Evolutionary conservation across 2,329 filamentous ascomycete genomes (phyloP).

Genomic region (Anthostomella pinea): DNA sequence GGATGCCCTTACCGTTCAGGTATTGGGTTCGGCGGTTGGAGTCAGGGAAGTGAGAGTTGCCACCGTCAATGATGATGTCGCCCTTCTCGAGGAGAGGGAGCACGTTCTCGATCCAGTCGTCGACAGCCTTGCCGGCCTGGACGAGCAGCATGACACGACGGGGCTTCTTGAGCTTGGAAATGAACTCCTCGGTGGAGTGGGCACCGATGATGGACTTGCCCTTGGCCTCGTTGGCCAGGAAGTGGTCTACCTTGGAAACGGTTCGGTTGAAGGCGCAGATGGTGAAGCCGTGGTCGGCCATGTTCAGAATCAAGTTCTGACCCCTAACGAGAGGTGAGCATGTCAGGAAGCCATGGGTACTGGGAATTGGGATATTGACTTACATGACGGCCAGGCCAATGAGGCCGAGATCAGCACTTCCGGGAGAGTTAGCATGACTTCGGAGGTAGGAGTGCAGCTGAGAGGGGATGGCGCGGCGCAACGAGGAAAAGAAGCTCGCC

Average conservation of each 20-base stretch:
- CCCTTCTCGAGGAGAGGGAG: slow-evolving; percentile 78
- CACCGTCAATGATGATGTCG: slow-evolving; percentile 99
- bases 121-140: slow-evolving; percentile 96
- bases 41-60: slow-evolving; percentile 99
- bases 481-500: slow-evolving; percentile 35
- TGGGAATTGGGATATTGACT: slow-evolving; percentile 32
- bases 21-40: slow-evolving; percentile 96
- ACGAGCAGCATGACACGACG: slow-evolving; percentile 98
- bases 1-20: slow-evolving; percentile 80
- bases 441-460: too few relatives aligned
- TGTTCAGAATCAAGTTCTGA: slow-evolving; percentile 88
- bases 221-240: slow-evolving; percentile 88
- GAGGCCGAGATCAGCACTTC: slow-evolving; percentile 84
- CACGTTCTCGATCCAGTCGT: slow-evolving; percentile 97
- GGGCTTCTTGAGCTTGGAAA: slow-evolving; percentile 94
- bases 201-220: slow-evolving; percentile 95
- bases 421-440: slow-evolving; percentile 54
- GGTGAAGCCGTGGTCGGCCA: slow-evolving; percentile 90
- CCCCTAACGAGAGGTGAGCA: slow-evolving; percentile 43
- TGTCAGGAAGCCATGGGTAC: slow-evolving; percentile 14
- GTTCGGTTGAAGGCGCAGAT: slow-evolving; percentile 99
- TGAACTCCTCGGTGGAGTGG: slow-evolving; percentile 90
- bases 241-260: slow-evolving; percentile 94
- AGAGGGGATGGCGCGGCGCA: slow-evolving; percentile 16
- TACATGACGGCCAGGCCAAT: slow-evolving; percentile 91